Evolutionary conservation across 164 flowering plant genomes (phyloP), one percentile per base, ranked within the genome.

Genomic region (Pachysandra terminalis): DNA sequence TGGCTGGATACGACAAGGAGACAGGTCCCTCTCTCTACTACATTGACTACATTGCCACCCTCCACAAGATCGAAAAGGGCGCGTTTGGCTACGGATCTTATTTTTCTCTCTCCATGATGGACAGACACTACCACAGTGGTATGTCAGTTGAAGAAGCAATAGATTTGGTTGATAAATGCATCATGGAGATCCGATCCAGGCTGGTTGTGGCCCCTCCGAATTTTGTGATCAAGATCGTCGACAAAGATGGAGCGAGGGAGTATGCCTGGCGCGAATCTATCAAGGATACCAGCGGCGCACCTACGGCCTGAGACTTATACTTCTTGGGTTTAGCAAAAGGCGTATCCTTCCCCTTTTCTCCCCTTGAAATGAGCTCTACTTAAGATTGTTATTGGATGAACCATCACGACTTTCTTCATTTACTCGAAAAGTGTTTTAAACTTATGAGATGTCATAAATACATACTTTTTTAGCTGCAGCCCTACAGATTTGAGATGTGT

Each of bases 31-130:
- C 97, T 2, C 84, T 95, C 12, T 95, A 86, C 81, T 90, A 82
- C 83, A 84, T 95, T 1, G 99, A 95, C 81, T 95, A 95, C 78
- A 92, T 92, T 78, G 96, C 98, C 1, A 79, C 96, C n/a, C 84
- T 89, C 64, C 96, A 91, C 93, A 95, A 95, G 84, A 77, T 95
- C 32, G 96, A 95, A 16, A 92, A 90, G 85, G 97, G 88, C 24
- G 97, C 98, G 22, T 95, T 95, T 79, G 98, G 98, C 19, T 95
- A 95, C 51, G 97, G 98, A 1, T 85, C 97, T 23, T 95, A 89
- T 65, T 95, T 95, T 74, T 81, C 88, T 9, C 91, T 95, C 15
- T 54, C 98, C 61, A 84, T 88, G 96, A 92, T 95, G 98, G 97
- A 95, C 74, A 75, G 98, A 52, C 94, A 89, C 86, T 95, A 81